Conservation (phyloP, 345 rosid genomes). For the Garcia nutans region DNA sequence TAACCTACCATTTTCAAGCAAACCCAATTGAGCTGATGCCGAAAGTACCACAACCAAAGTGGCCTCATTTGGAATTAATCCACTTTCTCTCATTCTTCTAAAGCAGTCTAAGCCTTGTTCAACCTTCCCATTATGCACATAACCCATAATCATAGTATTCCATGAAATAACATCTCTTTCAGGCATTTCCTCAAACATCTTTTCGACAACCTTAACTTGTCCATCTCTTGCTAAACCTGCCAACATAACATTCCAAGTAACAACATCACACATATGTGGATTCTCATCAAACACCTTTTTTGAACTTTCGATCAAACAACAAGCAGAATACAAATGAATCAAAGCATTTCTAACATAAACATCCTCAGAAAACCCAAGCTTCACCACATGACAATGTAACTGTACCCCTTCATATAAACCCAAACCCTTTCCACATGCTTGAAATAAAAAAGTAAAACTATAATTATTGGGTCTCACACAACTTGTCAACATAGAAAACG, state of each 20-base stretch:
- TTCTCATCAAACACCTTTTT: slow-evolving; percentile 23
- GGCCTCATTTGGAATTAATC: slow-evolving; percentile 21
- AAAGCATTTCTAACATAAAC: slow-evolving; percentile 30
- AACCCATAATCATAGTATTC: slow-evolving; percentile 47
- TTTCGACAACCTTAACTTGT: slow-evolving; percentile 28
- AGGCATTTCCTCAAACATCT: slow-evolving; percentile 36
- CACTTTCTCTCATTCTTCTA: slow-evolving; percentile 21
- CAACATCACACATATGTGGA: slow-evolving; percentile 14
- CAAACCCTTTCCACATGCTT: slow-evolving; percentile 28
- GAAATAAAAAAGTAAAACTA: slow-evolving; percentile 30
- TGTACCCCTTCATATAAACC: slow-evolving; percentile 28
- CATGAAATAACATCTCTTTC: slow-evolving; percentile 41
- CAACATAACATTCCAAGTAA: slow-evolving; percentile 23
- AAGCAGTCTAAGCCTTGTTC: slow-evolving; percentile 34
- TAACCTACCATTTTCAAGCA: slow-evolving; percentile 24
- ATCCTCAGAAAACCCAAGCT: slow-evolving; percentile 27
- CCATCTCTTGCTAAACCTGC: slow-evolving; percentile 25
- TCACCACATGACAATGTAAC: slow-evolving; percentile 24
- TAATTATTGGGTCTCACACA: slow-evolving; percentile 20
- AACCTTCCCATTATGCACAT: slow-evolving; percentile 32
- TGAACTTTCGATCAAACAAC: slow-evolving; percentile 14
- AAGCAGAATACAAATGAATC: slow-evolving; percentile 32
- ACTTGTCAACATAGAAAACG: slow-evolving; percentile 11
- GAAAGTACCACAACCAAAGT: slow-evolving; percentile 33
- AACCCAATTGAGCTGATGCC: slow-evolving; percentile 30